Evolutionary conservation across 73 alveolate genomes (phyloP).

Genomic region (Symbiodinium natans): DNA sequence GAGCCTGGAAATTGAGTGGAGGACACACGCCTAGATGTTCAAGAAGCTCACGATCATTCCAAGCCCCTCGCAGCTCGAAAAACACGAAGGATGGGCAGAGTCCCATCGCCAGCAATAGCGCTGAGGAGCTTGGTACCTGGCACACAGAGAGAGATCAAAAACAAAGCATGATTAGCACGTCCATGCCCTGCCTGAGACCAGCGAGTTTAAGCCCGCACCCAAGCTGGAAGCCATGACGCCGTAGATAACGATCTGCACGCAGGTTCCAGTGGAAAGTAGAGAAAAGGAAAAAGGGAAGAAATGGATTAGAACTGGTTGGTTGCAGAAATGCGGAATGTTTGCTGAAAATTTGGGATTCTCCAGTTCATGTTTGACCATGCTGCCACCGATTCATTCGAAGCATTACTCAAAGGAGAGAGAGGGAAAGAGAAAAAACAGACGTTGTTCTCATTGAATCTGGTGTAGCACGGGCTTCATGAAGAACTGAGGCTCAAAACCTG

Average conservation of each 20-base stretch:
- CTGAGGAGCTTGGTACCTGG: conserved; percentile 87
- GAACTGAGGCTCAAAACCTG: no score
- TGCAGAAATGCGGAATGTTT: no score
- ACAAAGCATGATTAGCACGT: no score
- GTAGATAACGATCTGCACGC: conserved; percentile 88
- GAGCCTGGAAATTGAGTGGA: conserved; percentile 13
- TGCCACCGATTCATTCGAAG: no score
- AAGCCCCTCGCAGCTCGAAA: conserved; percentile 38
- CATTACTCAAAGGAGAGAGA: no score
- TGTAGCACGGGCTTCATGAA: no score
- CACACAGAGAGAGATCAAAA: no score
- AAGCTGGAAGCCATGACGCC: conserved; percentile 92
- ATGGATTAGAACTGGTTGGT: no score
- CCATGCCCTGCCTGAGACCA: conserved; percentile 68
- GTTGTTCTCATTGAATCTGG: no score
- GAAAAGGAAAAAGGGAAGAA: background rate
- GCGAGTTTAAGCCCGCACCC: conserved; percentile 83
- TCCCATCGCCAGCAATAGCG: conserved; percentile 90
- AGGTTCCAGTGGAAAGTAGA: background rate
- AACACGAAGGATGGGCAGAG: conserved; percentile 57
- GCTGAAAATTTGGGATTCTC: no score
- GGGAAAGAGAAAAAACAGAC: no score
- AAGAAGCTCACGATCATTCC: background rate
- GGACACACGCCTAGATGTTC: background rate
- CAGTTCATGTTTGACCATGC: no score